Percentiles rank a stretch among this genome's conserved stretches.
Evolutionary conservation across 495 filamentous ascomycete species (phyloP).

Genomic region (Pseudoneurospora amorphoporcata): DNA sequence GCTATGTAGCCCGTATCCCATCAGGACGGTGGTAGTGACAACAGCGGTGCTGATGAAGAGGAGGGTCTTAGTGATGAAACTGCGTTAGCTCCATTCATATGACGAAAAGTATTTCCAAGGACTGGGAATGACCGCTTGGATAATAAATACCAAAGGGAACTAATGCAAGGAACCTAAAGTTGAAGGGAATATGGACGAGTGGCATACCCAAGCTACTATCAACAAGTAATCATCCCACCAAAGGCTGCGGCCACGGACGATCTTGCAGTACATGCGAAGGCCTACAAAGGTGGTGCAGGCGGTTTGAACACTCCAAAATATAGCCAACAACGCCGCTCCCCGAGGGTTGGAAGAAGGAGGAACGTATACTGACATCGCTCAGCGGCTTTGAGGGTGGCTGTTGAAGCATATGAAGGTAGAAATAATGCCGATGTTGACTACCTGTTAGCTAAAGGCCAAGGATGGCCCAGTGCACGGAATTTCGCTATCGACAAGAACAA

Average conservation of each 20-base stretch:
- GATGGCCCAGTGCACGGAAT: background rate
- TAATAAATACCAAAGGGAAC: background rate
- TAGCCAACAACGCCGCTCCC: background rate
- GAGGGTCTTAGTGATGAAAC: constrained; percentile 3
- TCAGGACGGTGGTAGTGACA: constrained; percentile 2
- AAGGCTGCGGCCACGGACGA: constrained; percentile 9
- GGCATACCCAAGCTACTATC: constrained; percentile 18
- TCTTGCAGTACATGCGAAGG: constrained; percentile 22
- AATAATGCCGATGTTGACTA: background rate
- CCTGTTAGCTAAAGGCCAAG: background rate
- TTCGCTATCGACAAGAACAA: background rate
- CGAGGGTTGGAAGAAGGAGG: background rate
- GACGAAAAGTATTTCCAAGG: background rate
- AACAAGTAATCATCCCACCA: constrained; percentile 27
- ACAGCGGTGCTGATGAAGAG: constrained; percentile 5
- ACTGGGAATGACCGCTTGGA: background rate
- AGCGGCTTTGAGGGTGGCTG: background rate
- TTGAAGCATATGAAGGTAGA: background rate
- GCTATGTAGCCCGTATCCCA: constrained; percentile 11
- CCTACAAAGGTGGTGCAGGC: constrained; percentile 8
- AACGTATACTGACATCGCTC: background rate
- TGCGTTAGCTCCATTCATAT: background rate
- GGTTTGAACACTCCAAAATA: background rate
- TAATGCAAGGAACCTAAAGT: background rate
- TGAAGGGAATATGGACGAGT: background rate